Conservation (phyloP, 2,329 filamentous ascomycete species). For the Aspergillus fumigatiaffinis region DNA sequence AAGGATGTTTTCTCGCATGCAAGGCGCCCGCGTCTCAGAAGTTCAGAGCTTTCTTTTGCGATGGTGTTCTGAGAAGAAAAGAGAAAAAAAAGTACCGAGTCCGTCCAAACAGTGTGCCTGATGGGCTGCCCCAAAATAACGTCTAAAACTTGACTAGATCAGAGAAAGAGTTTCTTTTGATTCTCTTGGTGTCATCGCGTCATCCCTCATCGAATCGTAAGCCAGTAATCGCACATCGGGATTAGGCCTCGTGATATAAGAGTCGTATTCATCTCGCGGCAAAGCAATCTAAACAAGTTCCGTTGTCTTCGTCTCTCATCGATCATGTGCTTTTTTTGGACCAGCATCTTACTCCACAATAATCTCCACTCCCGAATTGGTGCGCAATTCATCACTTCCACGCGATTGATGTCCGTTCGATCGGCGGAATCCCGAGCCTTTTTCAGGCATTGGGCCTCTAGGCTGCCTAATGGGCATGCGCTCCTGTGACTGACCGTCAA, state of each 20-base stretch:
- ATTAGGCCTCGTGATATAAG: conserved; percentile 39
- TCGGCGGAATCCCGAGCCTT: conserved; percentile 55
- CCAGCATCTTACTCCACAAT: conserved; percentile 56
- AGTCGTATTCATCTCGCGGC: conserved; percentile 40
- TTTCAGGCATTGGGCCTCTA: conserved; percentile 58
- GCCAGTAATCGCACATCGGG: conserved; percentile 37
- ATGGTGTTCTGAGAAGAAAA: conserved; percentile 27
- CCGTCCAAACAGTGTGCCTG: conserved; percentile 30
- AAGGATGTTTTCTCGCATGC: conserved; percentile 18
- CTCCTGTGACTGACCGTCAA: conserved; percentile 53
- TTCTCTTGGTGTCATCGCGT: conserved; percentile 44
- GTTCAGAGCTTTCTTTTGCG: conserved; percentile 23
- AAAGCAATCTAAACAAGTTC: conserved; percentile 36
- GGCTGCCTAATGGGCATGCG: conserved; percentile 59
- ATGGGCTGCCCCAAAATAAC: conserved; percentile 40
- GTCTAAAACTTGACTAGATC: conserved; percentile 41
- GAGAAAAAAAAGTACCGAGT: conserved; percentile 22
- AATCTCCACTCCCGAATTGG: conserved; percentile 59
- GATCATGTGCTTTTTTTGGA: conserved; percentile 12
- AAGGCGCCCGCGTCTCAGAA: conserved; percentile 24
- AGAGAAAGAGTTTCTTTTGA: conserved; percentile 37
- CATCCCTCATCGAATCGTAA: conserved; percentile 48
- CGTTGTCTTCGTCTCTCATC: conserved; percentile 31
- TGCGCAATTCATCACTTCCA: conserved; percentile 61
- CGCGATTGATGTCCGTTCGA: conserved; percentile 60